These are phyloP conservation scores for Saturnispora silvae DNA, from an alignment of 805 yeast genomes.

Conservation along the genomic window DNA sequence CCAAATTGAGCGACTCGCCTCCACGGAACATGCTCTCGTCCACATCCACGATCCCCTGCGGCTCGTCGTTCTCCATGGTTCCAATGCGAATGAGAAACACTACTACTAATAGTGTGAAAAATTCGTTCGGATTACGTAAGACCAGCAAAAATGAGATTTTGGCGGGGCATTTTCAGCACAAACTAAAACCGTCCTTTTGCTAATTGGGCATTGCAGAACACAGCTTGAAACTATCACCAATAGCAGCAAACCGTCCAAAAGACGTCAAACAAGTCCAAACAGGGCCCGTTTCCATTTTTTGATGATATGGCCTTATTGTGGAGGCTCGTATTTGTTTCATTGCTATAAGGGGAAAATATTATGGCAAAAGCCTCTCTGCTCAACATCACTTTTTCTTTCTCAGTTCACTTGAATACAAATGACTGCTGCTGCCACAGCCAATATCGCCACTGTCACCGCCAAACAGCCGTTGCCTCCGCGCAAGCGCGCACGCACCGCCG, in stretches of 20 bases:
- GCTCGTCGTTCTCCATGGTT: slow-evolving; percentile 9
- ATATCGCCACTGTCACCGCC: slow-evolving; percentile 7
- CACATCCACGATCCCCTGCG: slow-evolving; percentile 27
- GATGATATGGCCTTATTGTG: no score
- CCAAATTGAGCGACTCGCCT: slow-evolving; percentile 69
- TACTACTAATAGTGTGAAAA: not conserved
- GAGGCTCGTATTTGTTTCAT: no score
- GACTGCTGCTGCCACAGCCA: not conserved
- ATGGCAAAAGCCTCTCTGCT: not conserved
- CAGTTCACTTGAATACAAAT: not conserved
- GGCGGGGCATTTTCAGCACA: no score
- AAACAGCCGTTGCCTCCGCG: slow-evolving; percentile 63
- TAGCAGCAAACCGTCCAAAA: no score
- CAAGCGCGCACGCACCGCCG: slow-evolving; percentile 91
- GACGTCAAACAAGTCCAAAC: no score
- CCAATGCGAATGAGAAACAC: not conserved
- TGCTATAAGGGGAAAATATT: not conserved
- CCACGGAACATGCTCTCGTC: slow-evolving; percentile 28
- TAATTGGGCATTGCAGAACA: no score
- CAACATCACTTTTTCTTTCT: not conserved
- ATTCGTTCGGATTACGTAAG: no score
- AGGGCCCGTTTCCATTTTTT: no score
- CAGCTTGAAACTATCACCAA: no score
- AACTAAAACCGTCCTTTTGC: no score
- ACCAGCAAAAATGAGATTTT: no score